These are phyloP conservation scores for Neurospora sp. DNA, from an alignment of 495 filamentous ascomycete genomes.

Conservation along the genomic window DNA sequence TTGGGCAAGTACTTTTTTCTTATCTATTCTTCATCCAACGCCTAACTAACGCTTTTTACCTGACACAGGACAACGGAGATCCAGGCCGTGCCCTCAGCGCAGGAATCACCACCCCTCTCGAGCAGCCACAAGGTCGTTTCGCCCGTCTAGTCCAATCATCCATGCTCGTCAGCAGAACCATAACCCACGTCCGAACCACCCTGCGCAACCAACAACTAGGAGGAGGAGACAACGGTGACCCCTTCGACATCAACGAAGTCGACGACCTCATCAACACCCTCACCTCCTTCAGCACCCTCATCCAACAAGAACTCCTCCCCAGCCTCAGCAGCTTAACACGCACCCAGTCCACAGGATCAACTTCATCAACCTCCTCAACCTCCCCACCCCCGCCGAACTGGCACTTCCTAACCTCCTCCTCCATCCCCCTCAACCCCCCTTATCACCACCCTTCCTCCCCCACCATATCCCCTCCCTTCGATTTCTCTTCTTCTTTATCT, in stretches of 20 bases:
- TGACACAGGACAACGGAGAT: conserved; percentile 19
- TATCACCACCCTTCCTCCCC: neutral
- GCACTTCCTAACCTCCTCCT: neutral
- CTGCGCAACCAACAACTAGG: conserved; percentile 1
- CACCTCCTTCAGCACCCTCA: conserved; percentile 4
- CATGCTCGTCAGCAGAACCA: conserved; percentile 21
- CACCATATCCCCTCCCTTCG: neutral
- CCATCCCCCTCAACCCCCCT: neutral
- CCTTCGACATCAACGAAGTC: conserved; percentile 6
- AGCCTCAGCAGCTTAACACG: neutral
- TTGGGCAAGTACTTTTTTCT: conserved; percentile 25
- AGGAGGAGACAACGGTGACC: neutral
- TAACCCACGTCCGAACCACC: conserved; percentile 11
- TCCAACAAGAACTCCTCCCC: conserved; percentile 5
- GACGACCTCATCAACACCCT: conserved; percentile 5
- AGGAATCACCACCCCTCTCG: conserved; percentile 13
- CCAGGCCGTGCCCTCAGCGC: conserved; percentile 5
- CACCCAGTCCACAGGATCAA: neutral
- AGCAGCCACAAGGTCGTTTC: conserved; percentile 23
- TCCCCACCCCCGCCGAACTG: neutral
- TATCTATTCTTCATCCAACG: neutral
- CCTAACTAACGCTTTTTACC: neutral
- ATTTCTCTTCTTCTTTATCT: neutral
- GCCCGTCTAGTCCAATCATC: conserved; percentile 28
- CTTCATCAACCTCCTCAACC: neutral